Base-by-base conservation (phyloP, 1,284 basidiomycete species). In the Pyrrhoderma lamaoense region DNA sequence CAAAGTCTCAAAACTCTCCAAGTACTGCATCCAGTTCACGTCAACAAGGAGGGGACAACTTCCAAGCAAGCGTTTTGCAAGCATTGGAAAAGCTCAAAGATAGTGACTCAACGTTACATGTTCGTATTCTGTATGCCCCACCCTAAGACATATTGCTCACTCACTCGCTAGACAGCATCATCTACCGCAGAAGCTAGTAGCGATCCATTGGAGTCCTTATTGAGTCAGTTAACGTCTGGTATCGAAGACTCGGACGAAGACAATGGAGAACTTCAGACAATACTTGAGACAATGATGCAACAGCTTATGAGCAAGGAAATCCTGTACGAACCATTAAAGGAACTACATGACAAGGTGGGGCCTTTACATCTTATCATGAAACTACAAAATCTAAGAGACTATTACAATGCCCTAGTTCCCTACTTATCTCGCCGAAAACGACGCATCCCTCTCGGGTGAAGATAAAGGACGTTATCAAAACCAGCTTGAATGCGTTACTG, bases 221-320 rank as follows among this genome's bases (percentile, higher is more conserved):
- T 86, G 7, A 62, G 69, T 22, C 70, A 76, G 22, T 61, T 81
- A 2, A 61, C 66, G 27, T 57, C 61, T 49, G 51, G 47, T 8
- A 42, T 52, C 18, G 70, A 68, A 19, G 66, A 70, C 52, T 58
- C 60, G 35, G 66, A 65, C 36, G 65, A 70, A 14, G 73, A 74
- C n/a, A 84, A 83, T 18, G 78, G 77, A 34, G 81, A 86, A 49
- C 67, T 94, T 5, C 79, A 83, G 45, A 81, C 78, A 8, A 74
- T 96, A 58, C 73, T 99, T 19, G 92, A 98, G 65, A 80, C 74
- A 37, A 91, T 98, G 87, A 93, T 95, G 93, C 77, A 80, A 14
- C 85, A 93, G 64, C 75, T 99, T 43, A 93, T 99, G 90, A 85
- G 82, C 65, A 93, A 93, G 64, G 93, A 98, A 1, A 79, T 98